Percentiles rank a stretch among this genome's conserved stretches.
phyloP scores from a whole-genome alignment of 73 alveolate species.

The Loxodes magnus region DNA sequence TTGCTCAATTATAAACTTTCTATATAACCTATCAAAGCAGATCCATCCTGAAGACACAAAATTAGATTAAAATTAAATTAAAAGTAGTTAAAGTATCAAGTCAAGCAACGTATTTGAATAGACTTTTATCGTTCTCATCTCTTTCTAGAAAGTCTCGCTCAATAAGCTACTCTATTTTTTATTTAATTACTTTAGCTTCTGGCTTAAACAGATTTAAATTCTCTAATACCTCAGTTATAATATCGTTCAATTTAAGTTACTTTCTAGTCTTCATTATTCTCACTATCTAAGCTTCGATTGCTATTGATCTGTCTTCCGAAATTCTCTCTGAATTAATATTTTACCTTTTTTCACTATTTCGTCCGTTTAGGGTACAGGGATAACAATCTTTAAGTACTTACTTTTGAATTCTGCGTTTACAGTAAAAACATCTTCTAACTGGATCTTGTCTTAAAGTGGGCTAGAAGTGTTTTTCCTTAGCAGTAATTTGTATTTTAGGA shows the following conservation, averaged over 20 bases:
- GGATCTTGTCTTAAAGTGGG: slow-evolving; percentile 7
- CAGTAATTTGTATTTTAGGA: slow-evolving; percentile 15
- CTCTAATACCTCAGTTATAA: slow-evolving; percentile 34
- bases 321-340: slow-evolving; percentile 53
- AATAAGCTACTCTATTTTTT: slow-evolving; percentile 3
- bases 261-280: slow-evolving; percentile 65
- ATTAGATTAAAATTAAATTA: too few relatives aligned
- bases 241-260: slow-evolving; percentile 29
- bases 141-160: slow-evolving; percentile 7
- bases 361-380: slow-evolving; percentile 39
- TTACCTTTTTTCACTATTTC: too few relatives aligned
- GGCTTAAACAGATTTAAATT: slow-evolving; percentile 40
- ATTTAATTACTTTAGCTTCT: not conserved
- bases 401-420: slow-evolving; percentile 23
- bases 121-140: not conserved
- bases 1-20: too few relatives aligned
- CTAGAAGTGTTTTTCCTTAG: slow-evolving; percentile 9
- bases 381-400: slow-evolving; percentile 8
- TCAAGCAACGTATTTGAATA: slow-evolving; percentile 1
- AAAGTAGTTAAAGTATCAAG: too few relatives aligned
- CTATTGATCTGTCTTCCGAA: slow-evolving; percentile 58
- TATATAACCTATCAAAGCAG: too few relatives aligned
- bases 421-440: slow-evolving; percentile 16
- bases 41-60: too few relatives aligned
- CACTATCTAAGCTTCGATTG: slow-evolving; percentile 78